Conservation (phyloP, 257 asterid genomes). For the Solanum clarkiae region DNA sequence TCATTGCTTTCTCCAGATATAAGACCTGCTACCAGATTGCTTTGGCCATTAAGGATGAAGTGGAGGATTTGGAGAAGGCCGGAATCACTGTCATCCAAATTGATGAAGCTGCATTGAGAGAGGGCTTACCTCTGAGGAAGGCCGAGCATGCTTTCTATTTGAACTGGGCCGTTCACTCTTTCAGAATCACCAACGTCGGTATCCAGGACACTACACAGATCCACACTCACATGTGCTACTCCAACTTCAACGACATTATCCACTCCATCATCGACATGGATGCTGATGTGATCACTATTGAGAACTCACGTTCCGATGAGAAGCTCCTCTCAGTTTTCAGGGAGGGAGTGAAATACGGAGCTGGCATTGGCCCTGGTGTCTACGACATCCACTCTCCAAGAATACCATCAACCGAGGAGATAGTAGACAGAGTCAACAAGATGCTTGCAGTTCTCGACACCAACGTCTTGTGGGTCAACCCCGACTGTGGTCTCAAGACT, state of each 20-base stretch:
- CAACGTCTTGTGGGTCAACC: slow-evolving; percentile 97
- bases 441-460: slow-evolving; percentile 97
- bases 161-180: slow-evolving; percentile 98
- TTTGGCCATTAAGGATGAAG: slow-evolving; percentile 92
- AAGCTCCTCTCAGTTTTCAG: slow-evolving; percentile 96
- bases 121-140: slow-evolving; percentile 92
- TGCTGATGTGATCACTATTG: slow-evolving; percentile 95
- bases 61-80: slow-evolving; percentile 95
- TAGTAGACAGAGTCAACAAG: slow-evolving; percentile 80
- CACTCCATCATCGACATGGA: slow-evolving; percentile 97
- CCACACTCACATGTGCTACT: slow-evolving; percentile 99
- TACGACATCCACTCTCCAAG: slow-evolving; percentile 97
- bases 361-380: slow-evolving; percentile 96
- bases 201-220: slow-evolving; percentile 91
- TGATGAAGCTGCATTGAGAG: slow-evolving; percentile 96
- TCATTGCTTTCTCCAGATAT: slow-evolving; percentile 24
- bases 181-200: slow-evolving; percentile 85
- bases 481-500: slow-evolving; percentile 96
- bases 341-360: slow-evolving; percentile 90
- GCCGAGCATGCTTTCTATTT: slow-evolving; percentile 84
- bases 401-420: slow-evolving; percentile 82
- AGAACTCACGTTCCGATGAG: slow-evolving; percentile 97
- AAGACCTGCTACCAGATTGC: slow-evolving; percentile 96
- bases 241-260: slow-evolving; percentile 96
- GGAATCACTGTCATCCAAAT: slow-evolving; percentile 83